Percentiles rank a stretch among this genome's conserved stretches.
These are phyloP conservation scores for Amanita fuliginea DNA, from an alignment of 768 basidiomycete species.

Conservation along the genomic window DNA sequence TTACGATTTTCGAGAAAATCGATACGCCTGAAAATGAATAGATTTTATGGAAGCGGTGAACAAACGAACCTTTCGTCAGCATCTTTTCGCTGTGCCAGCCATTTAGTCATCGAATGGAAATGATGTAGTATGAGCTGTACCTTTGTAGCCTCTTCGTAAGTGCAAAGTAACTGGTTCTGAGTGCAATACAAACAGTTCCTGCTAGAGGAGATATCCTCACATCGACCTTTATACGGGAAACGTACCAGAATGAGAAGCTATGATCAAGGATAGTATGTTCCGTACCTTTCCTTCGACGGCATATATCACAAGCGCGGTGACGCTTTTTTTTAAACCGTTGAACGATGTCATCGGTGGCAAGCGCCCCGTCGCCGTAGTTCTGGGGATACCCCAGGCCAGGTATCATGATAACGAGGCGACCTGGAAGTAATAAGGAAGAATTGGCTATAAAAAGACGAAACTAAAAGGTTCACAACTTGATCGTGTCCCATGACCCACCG, in stretches of 20 bases:
- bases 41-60: not conserved
- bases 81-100: constrained; percentile 37
- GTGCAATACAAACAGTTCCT: constrained; percentile 58
- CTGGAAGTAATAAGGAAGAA: not conserved
- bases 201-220: constrained; percentile 35
- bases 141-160: constrained; percentile 60
- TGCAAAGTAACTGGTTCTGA: constrained; percentile 51
- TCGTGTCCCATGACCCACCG: no score
- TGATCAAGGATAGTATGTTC: not conserved
- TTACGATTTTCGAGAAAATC: constrained; percentile 49
- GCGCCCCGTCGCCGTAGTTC: constrained; percentile 38
- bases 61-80: constrained; percentile 44
- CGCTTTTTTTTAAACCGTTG: constrained; percentile 71
- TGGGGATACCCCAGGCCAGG: constrained; percentile 11
- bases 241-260: not conserved
- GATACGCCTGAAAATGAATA: constrained; percentile 30
- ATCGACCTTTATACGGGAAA: constrained; percentile 28
- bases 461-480: not conserved
- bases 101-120: not conserved
- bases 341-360: constrained; percentile 10
- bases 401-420: not conserved
- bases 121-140: constrained; percentile 21
- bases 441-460: not conserved
- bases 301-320: constrained; percentile 72
- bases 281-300: constrained; percentile 75